phyloP scores from a whole-genome alignment of 441 rosid species.

The Bruguiera hainesii region DNA sequence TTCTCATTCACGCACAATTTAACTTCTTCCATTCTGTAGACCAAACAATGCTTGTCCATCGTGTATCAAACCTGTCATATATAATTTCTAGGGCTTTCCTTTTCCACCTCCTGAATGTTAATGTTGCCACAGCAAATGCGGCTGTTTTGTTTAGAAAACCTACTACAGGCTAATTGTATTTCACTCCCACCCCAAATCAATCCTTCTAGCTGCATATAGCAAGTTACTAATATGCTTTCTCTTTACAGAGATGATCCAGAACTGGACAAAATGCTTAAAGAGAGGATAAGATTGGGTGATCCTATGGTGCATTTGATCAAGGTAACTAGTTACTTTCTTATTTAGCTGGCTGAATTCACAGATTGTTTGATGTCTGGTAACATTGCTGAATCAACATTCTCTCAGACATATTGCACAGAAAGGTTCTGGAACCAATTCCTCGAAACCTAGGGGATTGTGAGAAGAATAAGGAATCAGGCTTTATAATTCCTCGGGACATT shows the following conservation, averaged over 20 bases:
- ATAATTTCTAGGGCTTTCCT: too few relatives aligned
- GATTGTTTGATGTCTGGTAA: slow-evolving; percentile 5
- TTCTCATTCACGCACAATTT: background rate
- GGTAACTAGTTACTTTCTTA: slow-evolving; percentile 37
- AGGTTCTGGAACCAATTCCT: slow-evolving; percentile 39
- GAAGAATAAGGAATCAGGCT: slow-evolving; percentile 87
- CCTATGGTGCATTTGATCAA: slow-evolving; percentile 93
- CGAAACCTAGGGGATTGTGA: slow-evolving; percentile 73
- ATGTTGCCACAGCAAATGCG: too few relatives aligned
- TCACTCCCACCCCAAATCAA: background rate
- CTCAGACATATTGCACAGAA: slow-evolving; percentile 42
- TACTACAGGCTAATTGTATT: too few relatives aligned
- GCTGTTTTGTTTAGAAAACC: too few relatives aligned
- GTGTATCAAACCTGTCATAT: too few relatives aligned
- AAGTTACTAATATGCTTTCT: slow-evolving; percentile 11
- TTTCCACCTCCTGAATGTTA: too few relatives aligned
- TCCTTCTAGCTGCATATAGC: background rate
- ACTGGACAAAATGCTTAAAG: slow-evolving; percentile 71
- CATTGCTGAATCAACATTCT: background rate
- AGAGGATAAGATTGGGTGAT: slow-evolving; percentile 80
- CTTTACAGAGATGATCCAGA: slow-evolving; percentile 81
- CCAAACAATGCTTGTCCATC: too few relatives aligned
- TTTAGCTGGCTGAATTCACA: background rate
- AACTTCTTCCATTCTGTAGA: too few relatives aligned
- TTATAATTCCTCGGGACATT: slow-evolving; percentile 69